These are phyloP conservation scores for Phytopythium ostracodes DNA, from an alignment of 352 stramenopile species.

Conservation along the genomic window DNA sequence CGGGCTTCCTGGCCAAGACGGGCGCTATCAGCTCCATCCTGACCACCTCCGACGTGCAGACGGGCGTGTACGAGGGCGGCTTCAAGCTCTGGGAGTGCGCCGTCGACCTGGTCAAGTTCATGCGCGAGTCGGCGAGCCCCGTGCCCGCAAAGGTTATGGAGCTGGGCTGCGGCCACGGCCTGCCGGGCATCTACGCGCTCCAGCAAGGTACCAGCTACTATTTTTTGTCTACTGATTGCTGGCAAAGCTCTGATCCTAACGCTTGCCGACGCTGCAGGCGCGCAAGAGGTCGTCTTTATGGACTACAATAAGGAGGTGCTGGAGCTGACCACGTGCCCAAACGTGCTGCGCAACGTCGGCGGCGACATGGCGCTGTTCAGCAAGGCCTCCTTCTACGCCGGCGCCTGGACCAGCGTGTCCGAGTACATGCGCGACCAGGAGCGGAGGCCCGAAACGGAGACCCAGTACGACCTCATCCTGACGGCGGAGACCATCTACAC, in stretches of 20 bases:
- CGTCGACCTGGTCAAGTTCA: slow-evolving; percentile 61
- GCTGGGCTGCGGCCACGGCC: slow-evolving; percentile 73
- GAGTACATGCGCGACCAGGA: slow-evolving; percentile 44
- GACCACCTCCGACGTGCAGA: slow-evolving; percentile 69
- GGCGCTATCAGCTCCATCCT: slow-evolving; percentile 63
- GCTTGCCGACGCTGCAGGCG: slow-evolving; percentile 22
- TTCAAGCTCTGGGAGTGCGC: slow-evolving; percentile 88
- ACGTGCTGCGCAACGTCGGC: slow-evolving; percentile 51
- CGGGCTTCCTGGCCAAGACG: slow-evolving; percentile 43
- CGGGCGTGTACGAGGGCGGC: slow-evolving; percentile 80
- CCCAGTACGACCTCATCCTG: slow-evolving; percentile 73
- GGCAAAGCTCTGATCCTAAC: too few species aligned
- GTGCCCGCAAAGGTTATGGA: slow-evolving; percentile 52
- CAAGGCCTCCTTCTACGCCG: slow-evolving; percentile 67
- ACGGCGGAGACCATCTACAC: slow-evolving; percentile 87
- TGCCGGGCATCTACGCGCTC: slow-evolving; percentile 75
- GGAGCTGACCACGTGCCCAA: slow-evolving; percentile 79
- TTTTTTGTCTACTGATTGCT: too few species aligned
- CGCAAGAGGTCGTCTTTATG: slow-evolving; percentile 67
- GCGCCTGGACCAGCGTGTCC: slow-evolving; percentile 65
- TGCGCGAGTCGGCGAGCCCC: slow-evolving; percentile 18
- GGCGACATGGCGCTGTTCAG: slow-evolving; percentile 18
- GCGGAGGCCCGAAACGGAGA: slow-evolving; percentile 21
- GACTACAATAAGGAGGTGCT: slow-evolving; percentile 89
- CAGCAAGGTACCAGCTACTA: slow-evolving; percentile 48